Evolutionary conservation across 768 basidiomycete genomes (phyloP).

Genomic region (Calocera cornea): DNA sequence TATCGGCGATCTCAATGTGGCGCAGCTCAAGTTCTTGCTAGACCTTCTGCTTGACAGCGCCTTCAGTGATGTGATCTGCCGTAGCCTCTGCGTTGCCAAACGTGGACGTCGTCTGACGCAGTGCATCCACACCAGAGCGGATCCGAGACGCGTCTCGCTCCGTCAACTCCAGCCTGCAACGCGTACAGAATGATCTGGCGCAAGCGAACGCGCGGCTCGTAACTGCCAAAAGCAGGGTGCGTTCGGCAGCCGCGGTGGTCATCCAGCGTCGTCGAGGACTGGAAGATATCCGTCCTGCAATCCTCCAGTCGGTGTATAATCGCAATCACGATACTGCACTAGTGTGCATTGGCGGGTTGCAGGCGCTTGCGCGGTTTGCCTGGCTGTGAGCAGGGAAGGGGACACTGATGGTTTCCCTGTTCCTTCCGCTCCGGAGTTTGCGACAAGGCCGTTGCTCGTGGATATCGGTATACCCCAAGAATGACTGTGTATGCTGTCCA

Average conservation of each 20-base stretch:
- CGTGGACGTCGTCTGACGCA: too few species aligned
- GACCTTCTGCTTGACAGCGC: not conserved
- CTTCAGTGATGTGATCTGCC: not conserved
- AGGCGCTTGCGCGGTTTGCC: too few species aligned
- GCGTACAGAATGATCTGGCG: not conserved
- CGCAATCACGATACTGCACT: too few species aligned
- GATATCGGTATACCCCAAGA: too few species aligned
- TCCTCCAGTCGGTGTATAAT: not conserved
- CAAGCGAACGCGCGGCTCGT: not conserved
- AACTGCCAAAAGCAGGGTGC: not conserved
- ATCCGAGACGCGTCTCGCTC: not conserved
- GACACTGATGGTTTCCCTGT: too few species aligned
- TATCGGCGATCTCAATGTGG: not conserved
- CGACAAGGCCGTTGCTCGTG: too few species aligned
- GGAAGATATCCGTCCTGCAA: not conserved
- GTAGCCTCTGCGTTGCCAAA: not conserved
- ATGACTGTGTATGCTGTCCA: too few species aligned
- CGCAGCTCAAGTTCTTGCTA: not conserved
- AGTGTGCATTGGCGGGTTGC: too few species aligned
- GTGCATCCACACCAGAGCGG: not conserved
- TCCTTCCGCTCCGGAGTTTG: too few species aligned
- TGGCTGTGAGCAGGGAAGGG: too few species aligned
- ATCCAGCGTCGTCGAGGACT: not conserved
- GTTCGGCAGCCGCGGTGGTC: not conserved
- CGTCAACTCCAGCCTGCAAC: not conserved